These are phyloP conservation scores for Sphagnurus paluster DNA, from an alignment of 1,284 basidiomycete species.

Conservation along the genomic window DNA sequence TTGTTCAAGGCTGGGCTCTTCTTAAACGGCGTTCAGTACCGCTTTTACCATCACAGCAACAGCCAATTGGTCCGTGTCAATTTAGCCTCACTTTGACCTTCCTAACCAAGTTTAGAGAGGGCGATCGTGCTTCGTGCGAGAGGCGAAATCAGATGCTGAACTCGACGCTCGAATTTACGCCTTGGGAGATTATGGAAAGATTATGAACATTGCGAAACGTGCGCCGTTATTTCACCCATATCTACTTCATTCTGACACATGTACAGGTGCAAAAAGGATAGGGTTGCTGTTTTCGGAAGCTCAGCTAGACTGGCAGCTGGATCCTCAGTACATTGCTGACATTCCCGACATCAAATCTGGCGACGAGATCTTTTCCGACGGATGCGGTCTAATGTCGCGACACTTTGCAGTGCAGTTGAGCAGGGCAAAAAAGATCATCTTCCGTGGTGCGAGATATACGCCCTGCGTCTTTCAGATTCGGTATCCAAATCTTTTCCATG, in stretches of 20 bases:
- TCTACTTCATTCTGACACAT: not conserved
- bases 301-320: slow-evolving; percentile 53
- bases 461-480: slow-evolving; percentile 64
- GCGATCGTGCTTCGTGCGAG: slow-evolving; percentile 60
- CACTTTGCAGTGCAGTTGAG: slow-evolving; percentile 51
- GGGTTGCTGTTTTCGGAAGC: slow-evolving; percentile 65
- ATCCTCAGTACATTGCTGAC: slow-evolving; percentile 49
- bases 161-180: slow-evolving; percentile 54
- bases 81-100: slow-evolving; percentile 2
- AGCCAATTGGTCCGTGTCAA: slow-evolving; percentile 54
- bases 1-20: slow-evolving; percentile 55
- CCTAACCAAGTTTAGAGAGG: slow-evolving; percentile 39
- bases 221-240: slow-evolving; percentile 14
- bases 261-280: slow-evolving; percentile 62
- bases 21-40: slow-evolving; percentile 58
- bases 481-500: slow-evolving; percentile 30
- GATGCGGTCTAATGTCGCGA: slow-evolving; percentile 62
- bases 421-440: slow-evolving; percentile 52
- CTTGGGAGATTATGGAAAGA: slow-evolving; percentile 56
- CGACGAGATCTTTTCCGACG: slow-evolving; percentile 65
- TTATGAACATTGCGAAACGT: slow-evolving; percentile 68
- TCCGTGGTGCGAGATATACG: slow-evolving; percentile 54
- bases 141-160: slow-evolving; percentile 52
- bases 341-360: slow-evolving; percentile 57
- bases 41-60: slow-evolving; percentile 69